Evolutionary conservation across 176 grass and related monocot genomes (phyloP).

Genomic region (Oryza glumipatula): DNA sequence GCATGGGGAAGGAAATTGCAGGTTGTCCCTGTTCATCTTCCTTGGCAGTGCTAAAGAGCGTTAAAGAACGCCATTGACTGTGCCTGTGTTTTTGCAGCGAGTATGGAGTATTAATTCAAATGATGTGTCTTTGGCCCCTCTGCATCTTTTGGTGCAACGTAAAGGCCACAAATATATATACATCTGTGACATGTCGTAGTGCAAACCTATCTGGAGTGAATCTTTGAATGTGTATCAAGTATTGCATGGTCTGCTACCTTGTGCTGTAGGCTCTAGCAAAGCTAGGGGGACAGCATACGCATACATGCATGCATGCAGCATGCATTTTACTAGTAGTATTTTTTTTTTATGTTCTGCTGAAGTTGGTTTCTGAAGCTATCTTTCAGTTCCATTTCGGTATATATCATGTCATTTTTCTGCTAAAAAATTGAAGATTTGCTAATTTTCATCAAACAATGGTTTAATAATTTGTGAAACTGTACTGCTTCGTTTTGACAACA

Average conservation of each 20-base stretch:
- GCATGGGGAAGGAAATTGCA: constrained; percentile 45
- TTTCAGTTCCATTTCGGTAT: not conserved
- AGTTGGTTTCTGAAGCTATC: not conserved
- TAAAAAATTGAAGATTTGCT: not conserved
- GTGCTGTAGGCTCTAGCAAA: not conserved
- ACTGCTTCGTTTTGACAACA: not conserved
- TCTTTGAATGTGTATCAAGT: not conserved
- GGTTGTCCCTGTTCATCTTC: constrained; percentile 28
- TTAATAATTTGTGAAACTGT: not conserved
- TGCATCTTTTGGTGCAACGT: constrained; percentile 49
- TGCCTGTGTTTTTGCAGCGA: not conserved
- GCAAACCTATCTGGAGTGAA: not conserved
- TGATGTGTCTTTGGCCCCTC: not conserved
- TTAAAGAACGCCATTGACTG: constrained; percentile 26
- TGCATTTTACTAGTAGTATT: too few relatives aligned
- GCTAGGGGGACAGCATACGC: not conserved
- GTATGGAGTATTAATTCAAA: not conserved
- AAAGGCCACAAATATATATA: not conserved
- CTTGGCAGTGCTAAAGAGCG: constrained; percentile 38
- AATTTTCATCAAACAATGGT: not conserved
- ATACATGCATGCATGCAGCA: not conserved
- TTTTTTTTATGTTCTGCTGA: not conserved
- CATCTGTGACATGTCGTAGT: not conserved
- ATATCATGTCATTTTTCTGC: not conserved
- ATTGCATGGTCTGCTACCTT: too few relatives aligned